These are phyloP conservation scores for Cryptococcus sp. DNA, from an alignment of 1,284 basidiomycete species.

Conservation along the genomic window DNA sequence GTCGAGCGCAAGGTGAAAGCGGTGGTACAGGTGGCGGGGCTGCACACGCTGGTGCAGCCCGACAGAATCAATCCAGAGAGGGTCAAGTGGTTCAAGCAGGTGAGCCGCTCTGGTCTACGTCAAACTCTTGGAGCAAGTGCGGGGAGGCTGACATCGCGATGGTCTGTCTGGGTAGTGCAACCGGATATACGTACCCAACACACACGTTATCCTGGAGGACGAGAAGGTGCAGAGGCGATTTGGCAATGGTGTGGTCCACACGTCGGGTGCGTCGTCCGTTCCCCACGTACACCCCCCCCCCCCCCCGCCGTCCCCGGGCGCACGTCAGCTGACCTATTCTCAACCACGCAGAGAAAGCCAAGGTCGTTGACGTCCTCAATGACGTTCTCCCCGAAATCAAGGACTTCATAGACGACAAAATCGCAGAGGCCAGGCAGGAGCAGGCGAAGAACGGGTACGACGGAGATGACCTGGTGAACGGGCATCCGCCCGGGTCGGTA, in stretches of 20 bases:
- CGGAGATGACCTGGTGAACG: neutral
- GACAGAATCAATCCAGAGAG: conserved; percentile 40
- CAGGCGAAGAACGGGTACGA: neutral
- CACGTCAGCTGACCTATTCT: neutral
- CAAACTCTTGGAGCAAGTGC: neutral
- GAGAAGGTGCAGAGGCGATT: conserved; percentile 39
- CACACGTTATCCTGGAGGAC: conserved; percentile 43
- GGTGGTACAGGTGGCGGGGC: conserved; percentile 72
- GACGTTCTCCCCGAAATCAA: conserved; percentile 42
- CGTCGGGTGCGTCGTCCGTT: neutral
- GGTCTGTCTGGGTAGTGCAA: conserved; percentile 18
- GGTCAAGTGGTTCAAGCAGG: conserved; percentile 44
- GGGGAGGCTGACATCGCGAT: neutral
- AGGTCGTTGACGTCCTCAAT: conserved; percentile 45
- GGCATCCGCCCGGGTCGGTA: neutral
- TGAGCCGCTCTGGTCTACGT: conserved; percentile 16
- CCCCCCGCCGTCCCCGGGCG: too few species aligned
- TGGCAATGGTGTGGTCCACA: conserved; percentile 24
- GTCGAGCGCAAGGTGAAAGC: conserved; percentile 64
- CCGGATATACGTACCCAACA: conserved; percentile 41
- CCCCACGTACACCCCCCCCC: neutral
- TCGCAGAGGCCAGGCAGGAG: conserved; percentile 6
- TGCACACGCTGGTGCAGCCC: conserved; percentile 51
- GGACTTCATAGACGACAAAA: conserved; percentile 33
- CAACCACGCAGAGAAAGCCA: conserved; percentile 25